phyloP scores from a whole-genome alignment of 495 filamentous ascomycete species.

The Astrothelium macrocarpum region DNA sequence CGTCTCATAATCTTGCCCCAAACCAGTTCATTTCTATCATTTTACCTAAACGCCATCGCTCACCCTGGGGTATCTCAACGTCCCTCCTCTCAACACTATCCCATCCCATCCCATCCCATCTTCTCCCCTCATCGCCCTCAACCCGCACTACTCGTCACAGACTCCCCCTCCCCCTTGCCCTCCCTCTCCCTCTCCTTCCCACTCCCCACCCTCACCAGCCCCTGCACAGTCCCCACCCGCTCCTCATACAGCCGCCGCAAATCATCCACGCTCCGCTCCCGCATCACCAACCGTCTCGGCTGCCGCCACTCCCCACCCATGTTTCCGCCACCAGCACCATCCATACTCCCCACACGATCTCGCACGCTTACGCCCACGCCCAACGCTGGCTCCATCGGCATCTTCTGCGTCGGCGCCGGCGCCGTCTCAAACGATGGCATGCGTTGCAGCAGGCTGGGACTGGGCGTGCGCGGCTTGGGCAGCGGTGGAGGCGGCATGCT shows the following conservation, averaged over 20 bases:
- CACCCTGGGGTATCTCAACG: background rate
- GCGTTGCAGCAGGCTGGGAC: constrained; percentile 26
- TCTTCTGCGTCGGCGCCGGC: background rate
- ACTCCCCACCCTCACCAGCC: constrained; percentile 14
- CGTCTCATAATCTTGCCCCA: background rate
- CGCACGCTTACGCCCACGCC: background rate
- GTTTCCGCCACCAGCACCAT: too few species aligned
- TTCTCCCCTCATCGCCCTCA: background rate
- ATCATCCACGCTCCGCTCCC: constrained; percentile 31
- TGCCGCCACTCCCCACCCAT: background rate
- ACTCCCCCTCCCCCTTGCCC: background rate
- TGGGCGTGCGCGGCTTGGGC: constrained; percentile 23
- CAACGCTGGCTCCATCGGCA: background rate
- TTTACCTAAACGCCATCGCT: background rate
- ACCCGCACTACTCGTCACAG: background rate
- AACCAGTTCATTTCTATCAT: background rate
- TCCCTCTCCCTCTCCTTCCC: background rate
- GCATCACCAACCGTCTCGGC: constrained; percentile 26
- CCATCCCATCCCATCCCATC: background rate
- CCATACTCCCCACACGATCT: background rate
- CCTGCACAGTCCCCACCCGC: constrained; percentile 26
- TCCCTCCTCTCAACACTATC: background rate
- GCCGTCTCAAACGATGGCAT: constrained; percentile 27
- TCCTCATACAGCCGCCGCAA: constrained; percentile 35
- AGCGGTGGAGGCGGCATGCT: constrained; percentile 11